A percentile compares a stretch with the other conserved stretches of the same genome.
Evolutionary conservation across 2,329 filamentous ascomycete species (phyloP).

Genomic region (Penicillium sp.): DNA sequence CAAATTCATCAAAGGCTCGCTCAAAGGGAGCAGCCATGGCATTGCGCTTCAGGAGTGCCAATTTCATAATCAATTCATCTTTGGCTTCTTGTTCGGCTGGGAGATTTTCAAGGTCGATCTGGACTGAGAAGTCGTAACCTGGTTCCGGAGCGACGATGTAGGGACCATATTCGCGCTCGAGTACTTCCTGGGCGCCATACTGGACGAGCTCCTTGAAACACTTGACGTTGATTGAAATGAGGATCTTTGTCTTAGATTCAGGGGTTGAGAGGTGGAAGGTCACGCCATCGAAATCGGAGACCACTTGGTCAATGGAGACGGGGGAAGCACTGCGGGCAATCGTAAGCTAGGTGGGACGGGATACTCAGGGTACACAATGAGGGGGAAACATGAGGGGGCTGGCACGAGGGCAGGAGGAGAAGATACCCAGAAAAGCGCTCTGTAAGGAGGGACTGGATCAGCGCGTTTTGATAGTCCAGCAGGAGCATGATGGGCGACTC

Average conservation of each 20-base stretch:
- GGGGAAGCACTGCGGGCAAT: constrained; percentile 62
- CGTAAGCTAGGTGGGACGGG: constrained; percentile 35
- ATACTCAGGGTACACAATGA: constrained; percentile 25
- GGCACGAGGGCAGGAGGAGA: constrained; percentile 8
- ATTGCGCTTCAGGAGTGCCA: constrained; percentile 92
- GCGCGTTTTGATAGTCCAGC: constrained; percentile 96
- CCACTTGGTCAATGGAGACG: constrained; percentile 89
- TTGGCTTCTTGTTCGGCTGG: constrained; percentile 78
- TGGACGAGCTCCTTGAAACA: constrained; percentile 88
- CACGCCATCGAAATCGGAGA: constrained; percentile 98
- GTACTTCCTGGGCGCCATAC: constrained; percentile 86
- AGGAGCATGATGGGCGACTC: constrained; percentile 62
- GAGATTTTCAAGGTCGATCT: constrained; percentile 80
- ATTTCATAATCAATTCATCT: constrained; percentile 78
- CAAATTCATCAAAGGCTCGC: constrained; percentile 90
- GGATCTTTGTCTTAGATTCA: constrained; percentile 85
- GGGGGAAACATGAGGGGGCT: constrained; percentile 11
- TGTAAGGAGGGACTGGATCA: constrained; percentile 92
- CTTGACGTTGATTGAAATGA: constrained; percentile 89
- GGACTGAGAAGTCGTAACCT: constrained; percentile 92
- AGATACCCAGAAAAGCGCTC: constrained; percentile 83
- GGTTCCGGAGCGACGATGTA: constrained; percentile 83
- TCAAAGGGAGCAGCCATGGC: constrained; percentile 98
- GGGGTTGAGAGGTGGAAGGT: constrained; percentile 98
- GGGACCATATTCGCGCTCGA: constrained; percentile 88